A percentile compares a stretch with the other conserved stretches of the same genome.
These are phyloP conservation scores for Trichomonas tenax DNA, from an alignment of 208 protist species.

Conservation along the genomic window DNA sequence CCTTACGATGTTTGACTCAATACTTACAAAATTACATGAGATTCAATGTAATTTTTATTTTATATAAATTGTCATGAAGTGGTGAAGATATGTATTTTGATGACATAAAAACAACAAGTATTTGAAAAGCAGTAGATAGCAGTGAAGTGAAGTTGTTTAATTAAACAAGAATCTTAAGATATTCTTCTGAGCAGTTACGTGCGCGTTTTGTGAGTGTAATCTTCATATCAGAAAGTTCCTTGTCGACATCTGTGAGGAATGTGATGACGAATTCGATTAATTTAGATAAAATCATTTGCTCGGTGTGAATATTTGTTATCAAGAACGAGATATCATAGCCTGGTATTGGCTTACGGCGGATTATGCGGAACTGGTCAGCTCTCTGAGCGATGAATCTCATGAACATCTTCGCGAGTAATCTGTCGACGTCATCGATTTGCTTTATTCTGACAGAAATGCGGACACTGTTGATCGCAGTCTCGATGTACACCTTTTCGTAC, in stretches of 20 bases:
- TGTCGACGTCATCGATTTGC: slow-evolving; percentile 76
- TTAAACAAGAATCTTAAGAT: slow-evolving; percentile 48
- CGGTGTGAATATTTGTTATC: slow-evolving; percentile 81
- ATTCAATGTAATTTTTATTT: too few relatives aligned
- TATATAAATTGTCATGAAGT: too few relatives aligned
- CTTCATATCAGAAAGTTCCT: slow-evolving; percentile 80
- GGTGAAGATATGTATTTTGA: too few relatives aligned
- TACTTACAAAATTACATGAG: too few relatives aligned
- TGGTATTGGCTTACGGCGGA: slow-evolving; percentile 70
- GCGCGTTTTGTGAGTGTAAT: slow-evolving; percentile 60
- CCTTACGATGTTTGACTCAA: too few relatives aligned
- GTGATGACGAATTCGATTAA: slow-evolving; percentile 82
- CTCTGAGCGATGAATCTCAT: slow-evolving; percentile 71
- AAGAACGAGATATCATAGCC: slow-evolving; percentile 87
- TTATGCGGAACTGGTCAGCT: slow-evolving; percentile 74
- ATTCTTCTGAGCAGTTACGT: slow-evolving; percentile 56
- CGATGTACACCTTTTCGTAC: slow-evolving; percentile 70
- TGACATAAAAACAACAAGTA: too few relatives aligned
- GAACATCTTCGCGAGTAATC: slow-evolving; percentile 70
- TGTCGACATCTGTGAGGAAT: slow-evolving; percentile 81
- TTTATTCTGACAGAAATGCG: slow-evolving; percentile 68
- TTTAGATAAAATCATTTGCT: slow-evolving; percentile 71
- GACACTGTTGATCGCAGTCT: slow-evolving; percentile 78
- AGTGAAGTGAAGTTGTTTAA: neutral
- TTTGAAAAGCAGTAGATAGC: too few relatives aligned